Evolutionary conservation across 108 stramenopile genomes (phyloP).

Genomic region (Poteriospumella lacustris): DNA sequence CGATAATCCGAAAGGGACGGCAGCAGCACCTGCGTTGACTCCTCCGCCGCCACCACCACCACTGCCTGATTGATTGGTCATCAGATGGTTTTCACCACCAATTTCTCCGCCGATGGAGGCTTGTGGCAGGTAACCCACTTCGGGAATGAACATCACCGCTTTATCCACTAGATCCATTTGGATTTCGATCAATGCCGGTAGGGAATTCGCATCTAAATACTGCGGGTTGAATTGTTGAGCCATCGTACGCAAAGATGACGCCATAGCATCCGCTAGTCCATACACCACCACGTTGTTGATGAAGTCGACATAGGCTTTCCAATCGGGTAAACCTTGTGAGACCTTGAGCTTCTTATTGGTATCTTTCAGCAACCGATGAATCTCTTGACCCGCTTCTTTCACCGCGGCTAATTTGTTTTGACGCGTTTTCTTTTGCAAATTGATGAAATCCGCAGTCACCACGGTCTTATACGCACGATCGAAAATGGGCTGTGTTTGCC

Average conservation of each 20-base stretch:
- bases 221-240: slow-evolving; percentile 36
- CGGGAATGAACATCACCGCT: slow-evolving; percentile 32
- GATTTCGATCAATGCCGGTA: slow-evolving; percentile 37
- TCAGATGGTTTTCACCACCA: too few relatives aligned
- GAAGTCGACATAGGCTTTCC: slow-evolving; percentile 54
- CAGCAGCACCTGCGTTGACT: too few relatives aligned
- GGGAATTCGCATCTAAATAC: slow-evolving; percentile 16
- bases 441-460: slow-evolving; percentile 42
- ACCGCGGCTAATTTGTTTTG: background rate
- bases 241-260: slow-evolving; percentile 26
- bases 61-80: too few relatives aligned
- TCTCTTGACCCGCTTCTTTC: slow-evolving; percentile 35
- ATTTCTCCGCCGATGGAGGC: slow-evolving; percentile 18
- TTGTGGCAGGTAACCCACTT: slow-evolving; percentile 25
- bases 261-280: slow-evolving; percentile 33
- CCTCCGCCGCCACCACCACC: too few relatives aligned
- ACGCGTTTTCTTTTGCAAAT: slow-evolving; percentile 36
- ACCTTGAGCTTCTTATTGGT: slow-evolving; percentile 49
- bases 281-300: slow-evolving; percentile 44
- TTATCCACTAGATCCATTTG: slow-evolving; percentile 36
- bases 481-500: slow-evolving; percentile 48
- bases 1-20: too few relatives aligned
- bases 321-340: slow-evolving; percentile 49
- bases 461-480: slow-evolving; percentile 45
- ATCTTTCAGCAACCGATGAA: slow-evolving; percentile 43